Base-by-base conservation (phyloP, 192 early-diverging fungal genomes). In the Backusella liffmaniae region DNA sequence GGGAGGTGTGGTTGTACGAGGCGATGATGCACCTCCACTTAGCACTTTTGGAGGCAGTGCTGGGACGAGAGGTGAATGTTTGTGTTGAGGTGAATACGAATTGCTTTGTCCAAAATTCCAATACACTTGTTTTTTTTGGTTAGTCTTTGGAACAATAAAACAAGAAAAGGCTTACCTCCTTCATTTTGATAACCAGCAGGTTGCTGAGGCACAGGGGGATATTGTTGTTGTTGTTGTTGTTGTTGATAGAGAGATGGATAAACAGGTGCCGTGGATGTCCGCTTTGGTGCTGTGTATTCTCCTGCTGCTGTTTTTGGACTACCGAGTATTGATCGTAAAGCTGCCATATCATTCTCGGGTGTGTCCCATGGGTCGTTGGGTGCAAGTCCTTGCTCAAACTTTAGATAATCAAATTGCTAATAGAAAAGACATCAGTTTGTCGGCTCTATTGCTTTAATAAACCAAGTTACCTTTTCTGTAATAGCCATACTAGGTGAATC, bases 311-410 rank as follows among this genome's bases (percentile, higher is more conserved):
- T 37, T 39, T 65, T 62, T 29, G 71, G 30, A 35, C 66, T 75
- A 0, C 74, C 76, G 12, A 89, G 83, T 1, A 91, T 84, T 73
- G 88, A 88, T 32, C 82, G 79, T n/a, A 91, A 74, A n/a, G 85
- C 85, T 4, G 82, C 78, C 67, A 90, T 67, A 49, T 89, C 89
- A 77, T 87, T 85, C 29, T 89, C 86, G n/a, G 85, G 82, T 37
- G 85, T 84, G 69, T 88, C 86, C 87, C 87, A 91, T 2, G 89
- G 88, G 77, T 91, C 89, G 46, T 80, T 80, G n/a, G 90, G 86
- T 21, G 88, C 83, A 36, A 91, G 77, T 29, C 87, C 88, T 72
- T 91, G 88, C 71, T 91, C 90, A 77, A 91, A 91, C 65, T 90
- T 87, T 30, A 85, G 79, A 76, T 81, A 90, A 72, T 89, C 83